Evolutionary conservation across 257 asterid species (phyloP).

Genomic region (Nicotiana knightiana): DNA sequence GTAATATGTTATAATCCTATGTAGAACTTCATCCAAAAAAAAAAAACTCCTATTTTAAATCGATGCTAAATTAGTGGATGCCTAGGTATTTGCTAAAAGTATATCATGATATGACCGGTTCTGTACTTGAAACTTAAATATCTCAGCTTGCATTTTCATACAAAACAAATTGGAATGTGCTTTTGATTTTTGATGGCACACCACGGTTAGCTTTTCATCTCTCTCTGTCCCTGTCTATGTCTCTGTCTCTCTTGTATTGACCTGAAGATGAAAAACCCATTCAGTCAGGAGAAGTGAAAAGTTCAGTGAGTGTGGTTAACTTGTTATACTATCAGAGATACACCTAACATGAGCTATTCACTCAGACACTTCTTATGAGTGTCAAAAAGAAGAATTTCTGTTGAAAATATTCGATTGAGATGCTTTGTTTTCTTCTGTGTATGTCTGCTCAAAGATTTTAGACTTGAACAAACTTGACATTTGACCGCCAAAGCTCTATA

Average conservation of each 20-base stretch:
- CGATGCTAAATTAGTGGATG: neutral
- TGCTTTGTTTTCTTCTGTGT: neutral
- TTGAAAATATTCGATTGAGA: neutral
- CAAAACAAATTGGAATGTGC: neutral
- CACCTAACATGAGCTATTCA: neutral
- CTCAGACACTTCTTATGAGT: neutral
- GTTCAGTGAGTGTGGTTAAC: neutral
- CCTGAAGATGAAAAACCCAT: neutral
- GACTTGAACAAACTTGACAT: neutral
- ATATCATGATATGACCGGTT: neutral
- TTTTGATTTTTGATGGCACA: neutral
- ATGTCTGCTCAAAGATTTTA: neutral
- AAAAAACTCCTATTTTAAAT: neutral
- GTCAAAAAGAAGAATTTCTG: neutral
- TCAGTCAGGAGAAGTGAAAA: neutral
- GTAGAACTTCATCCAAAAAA: neutral
- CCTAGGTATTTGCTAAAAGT: neutral
- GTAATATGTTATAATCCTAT: neutral
- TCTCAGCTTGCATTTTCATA: neutral
- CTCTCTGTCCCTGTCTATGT: neutral
- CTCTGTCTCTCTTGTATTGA: neutral
- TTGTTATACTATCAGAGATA: neutral
- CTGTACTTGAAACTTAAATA: neutral
- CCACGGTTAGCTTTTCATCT: neutral
- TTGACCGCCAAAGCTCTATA: constrained; percentile 1